Evolutionary conservation across 371 early-diverging fungal species (phyloP), one percentile per base, ranked within the genome.

Genomic region (Quaeritorhiza haematococci): DNA sequence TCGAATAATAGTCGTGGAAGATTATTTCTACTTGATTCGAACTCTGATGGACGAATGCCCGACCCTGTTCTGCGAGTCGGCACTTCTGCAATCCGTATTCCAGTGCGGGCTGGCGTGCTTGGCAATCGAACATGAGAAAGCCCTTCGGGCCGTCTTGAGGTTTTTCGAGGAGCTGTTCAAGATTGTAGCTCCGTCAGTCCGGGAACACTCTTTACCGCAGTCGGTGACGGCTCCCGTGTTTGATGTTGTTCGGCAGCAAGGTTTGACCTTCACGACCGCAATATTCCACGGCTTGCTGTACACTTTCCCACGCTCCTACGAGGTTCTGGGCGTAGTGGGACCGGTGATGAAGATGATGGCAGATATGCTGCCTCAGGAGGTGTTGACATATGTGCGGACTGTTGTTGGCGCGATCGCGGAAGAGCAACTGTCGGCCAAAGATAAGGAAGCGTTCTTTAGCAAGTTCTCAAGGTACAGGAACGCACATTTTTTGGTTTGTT

Each of bases 1-100:
- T n/a, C n/a, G n/a, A n/a, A n/a, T n/a, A n/a, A n/a, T n/a, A n/a
- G 84, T 85, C 13, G 67, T 85, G 30, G 88, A 85, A 59, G 88
- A 88, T 46, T 87, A 84, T 63, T 87, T 83, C 64, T 72, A 77
- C 27, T 65, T 88, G 51, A 49, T 83, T 1, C 70, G 70, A 24
- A 72, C 74, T n/a, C 68, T 74, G 1, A 55, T 84, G 45, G 79
- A 86, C 24, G 60, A 66, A 3, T 76, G 78, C 28, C 88, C 91
- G 1, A 47, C 61, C 5, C 73, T 81, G 27, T 66, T 84, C 33
- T 46, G 82, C 33, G 74, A 75, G 46, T 76, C 78, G 41, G 58
- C 71, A 8, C 63, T 86, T 15, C 76, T 87, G 59, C 66, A 78
- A 4, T 68, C 78, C 0, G 68, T 85, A 1, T 80, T 89, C 64